These are phyloP conservation scores for Colletotrichum tamarilloi DNA, from an alignment of 2,329 filamentous ascomycete species.

Conservation along the genomic window DNA sequence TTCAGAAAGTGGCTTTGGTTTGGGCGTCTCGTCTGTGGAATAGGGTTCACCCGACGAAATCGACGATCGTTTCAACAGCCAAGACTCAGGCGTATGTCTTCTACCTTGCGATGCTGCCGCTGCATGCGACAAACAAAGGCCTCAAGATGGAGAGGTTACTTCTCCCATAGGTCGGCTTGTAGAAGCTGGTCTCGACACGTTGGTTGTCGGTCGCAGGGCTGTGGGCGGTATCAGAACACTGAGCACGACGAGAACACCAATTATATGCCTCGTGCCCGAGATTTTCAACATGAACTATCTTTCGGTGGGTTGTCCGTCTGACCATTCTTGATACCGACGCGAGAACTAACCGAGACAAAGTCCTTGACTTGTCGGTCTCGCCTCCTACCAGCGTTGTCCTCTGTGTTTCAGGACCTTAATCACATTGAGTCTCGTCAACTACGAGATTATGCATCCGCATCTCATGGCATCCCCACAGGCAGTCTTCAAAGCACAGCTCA, in stretches of 20 bases:
- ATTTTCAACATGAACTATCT: constrained; percentile 51
- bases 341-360: not conserved
- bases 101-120: not conserved
- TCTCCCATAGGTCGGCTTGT: not conserved
- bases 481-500: not conserved
- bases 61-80: not conserved
- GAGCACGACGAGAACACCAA: constrained; percentile 33
- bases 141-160: not conserved
- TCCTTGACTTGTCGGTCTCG: not conserved
- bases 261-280: constrained; percentile 46
- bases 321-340: not conserved
- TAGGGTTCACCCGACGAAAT: not conserved
- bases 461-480: not conserved
- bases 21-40: not conserved
- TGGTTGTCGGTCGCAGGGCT: not conserved
- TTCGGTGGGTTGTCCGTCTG: constrained; percentile 44
- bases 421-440: not conserved
- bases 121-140: too few relatives aligned
- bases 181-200: constrained; percentile 26
- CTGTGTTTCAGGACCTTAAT: not conserved
- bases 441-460: not conserved
- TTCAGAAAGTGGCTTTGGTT: not conserved
- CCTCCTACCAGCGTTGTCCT: not conserved
- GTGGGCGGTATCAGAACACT: constrained; percentile 34
- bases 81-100: constrained; percentile 17